A percentile compares a stretch with the other conserved stretches of the same genome.
Evolutionary conservation across 495 filamentous ascomycete species (phyloP).

Genomic region (Trichoderma gamsii): DNA sequence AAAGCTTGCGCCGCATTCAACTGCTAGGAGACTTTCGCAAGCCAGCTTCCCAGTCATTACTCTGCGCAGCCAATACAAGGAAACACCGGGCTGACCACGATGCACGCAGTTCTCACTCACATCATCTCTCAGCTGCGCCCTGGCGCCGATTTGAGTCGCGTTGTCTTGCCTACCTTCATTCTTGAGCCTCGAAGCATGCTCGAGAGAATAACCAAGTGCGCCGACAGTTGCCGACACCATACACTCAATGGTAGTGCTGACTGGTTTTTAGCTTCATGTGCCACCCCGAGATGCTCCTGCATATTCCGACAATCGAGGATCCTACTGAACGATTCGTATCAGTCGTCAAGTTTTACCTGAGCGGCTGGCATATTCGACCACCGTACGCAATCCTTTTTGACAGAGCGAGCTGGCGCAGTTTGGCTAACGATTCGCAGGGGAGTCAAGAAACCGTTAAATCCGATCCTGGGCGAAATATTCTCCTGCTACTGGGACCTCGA

Average conservation of each 20-base stretch:
- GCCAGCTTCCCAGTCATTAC: too few relatives aligned
- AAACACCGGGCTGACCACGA: neutral
- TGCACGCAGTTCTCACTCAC: slow-evolving; percentile 68
- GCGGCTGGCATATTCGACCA: slow-evolving; percentile 98
- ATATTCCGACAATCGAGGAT: slow-evolving; percentile 81
- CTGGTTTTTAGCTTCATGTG: slow-evolving; percentile 84
- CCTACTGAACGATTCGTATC: slow-evolving; percentile 86
- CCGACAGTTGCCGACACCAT: neutral
- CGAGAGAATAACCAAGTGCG: slow-evolving; percentile 95
- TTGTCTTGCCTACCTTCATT: slow-evolving; percentile 95
- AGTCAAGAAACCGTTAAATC: slow-evolving; percentile 98
- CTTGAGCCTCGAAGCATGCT: slow-evolving; percentile 96
- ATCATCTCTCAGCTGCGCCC: slow-evolving; percentile 96
- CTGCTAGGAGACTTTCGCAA: too few relatives aligned
- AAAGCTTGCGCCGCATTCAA: neutral
- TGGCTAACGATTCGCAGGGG: slow-evolving; percentile 51
- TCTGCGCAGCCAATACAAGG: neutral
- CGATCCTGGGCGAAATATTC: slow-evolving; percentile 90
- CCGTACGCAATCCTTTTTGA: slow-evolving; percentile 54
- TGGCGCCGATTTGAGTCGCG: slow-evolving; percentile 88
- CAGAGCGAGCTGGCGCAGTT: neutral
- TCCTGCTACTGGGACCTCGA: slow-evolving; percentile 94
- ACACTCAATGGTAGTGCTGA: neutral
- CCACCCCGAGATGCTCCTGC: slow-evolving; percentile 90
- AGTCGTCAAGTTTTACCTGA: slow-evolving; percentile 95